A percentile compares a stretch with the other conserved stretches of the same genome.
phyloP scores from a whole-genome alignment of 2,329 filamentous ascomycete genomes.

The Colletotrichum euphorbiae region DNA sequence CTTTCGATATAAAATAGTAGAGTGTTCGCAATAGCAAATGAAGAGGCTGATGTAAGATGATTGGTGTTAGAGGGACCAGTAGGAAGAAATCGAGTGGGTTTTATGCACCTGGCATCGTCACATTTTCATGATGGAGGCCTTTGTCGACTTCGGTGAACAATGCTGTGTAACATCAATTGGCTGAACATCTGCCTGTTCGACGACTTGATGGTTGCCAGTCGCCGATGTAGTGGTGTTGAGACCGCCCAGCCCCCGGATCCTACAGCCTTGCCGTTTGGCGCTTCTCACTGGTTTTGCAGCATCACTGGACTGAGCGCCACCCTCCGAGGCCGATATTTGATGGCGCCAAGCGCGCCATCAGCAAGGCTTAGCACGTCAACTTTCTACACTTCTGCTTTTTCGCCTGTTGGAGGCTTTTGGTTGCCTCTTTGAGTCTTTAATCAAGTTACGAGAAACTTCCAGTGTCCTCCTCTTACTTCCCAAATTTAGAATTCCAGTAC shows the following conservation, averaged over 20 bases:
- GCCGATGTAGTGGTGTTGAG: neutral
- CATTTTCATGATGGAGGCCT: neutral
- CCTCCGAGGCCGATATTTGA: neutral
- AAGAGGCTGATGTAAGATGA: neutral
- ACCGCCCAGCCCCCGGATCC: neutral
- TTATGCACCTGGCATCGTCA: neutral
- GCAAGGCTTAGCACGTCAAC: neutral
- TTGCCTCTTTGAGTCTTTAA: no score
- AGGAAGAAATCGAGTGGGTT: neutral
- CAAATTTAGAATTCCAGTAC: no score
- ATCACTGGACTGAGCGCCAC: neutral
- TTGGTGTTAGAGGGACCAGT: neutral
- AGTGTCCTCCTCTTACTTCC: no score
- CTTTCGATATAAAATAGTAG: rapidly evolving
- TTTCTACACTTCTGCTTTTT: neutral
- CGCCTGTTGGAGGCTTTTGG: no score
- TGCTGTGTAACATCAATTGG: neutral
- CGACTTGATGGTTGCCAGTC: neutral
- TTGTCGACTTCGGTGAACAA: neutral
- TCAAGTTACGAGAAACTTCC: no score
- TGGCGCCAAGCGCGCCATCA: neutral
- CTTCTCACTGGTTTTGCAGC: neutral
- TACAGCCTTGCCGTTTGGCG: neutral
- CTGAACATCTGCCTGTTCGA: neutral
- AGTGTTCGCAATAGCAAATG: neutral